Evolutionary conservation across 2,329 filamentous ascomycete species (phyloP), one percentile per base, ranked within the genome.

Genomic region (Xylariales sp.): DNA sequence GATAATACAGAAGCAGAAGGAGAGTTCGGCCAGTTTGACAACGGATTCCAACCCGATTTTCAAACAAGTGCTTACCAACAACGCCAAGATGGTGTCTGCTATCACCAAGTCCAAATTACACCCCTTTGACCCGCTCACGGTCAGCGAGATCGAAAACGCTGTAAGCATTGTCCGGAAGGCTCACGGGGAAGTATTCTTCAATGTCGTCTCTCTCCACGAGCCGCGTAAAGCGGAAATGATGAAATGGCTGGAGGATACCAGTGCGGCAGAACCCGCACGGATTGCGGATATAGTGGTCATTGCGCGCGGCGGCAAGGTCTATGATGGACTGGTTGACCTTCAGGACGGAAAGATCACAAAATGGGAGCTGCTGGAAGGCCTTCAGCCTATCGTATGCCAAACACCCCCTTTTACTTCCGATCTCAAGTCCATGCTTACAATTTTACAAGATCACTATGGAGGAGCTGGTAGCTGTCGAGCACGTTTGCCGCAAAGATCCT

Each of bases 211-310:
- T 3, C 70, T 95, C 20, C 83, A 82, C 54, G 89, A 95, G 70
- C 89, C 89, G 36, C 84, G 84, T 49, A 95, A 95, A 71, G 80
- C 75, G 33, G 81, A 88, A 53, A 89, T 95, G 86, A 71, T 82
- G 59, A 77, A 75, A 45, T 95, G 88, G 88, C 65, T 95, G 10
- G 80, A 75, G 36, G 72, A 80, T 44, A 65, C 77, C 15, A 73
- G 70, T 8, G 66, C 71, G 0, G 73, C 80, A 1, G 72, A 79
- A 32, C 89, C 89, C 9, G 63, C 73, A 24, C 78, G 89, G 55
- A 69, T 88, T 5, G 89, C 88, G 7, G 89, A 95, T 61, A 74
- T 93, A 1, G 87, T 95, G 4, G 87, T 82, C 16, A 90, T 95
- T 61, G 84, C 80, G 1, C 77, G 80, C 3, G 85, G 82, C 5